Percentiles rank a stretch among this genome's conserved stretches.
Evolutionary conservation across 2,329 filamentous ascomycete genomes (phyloP).

Genomic region (Thelonectria blattea): DNA sequence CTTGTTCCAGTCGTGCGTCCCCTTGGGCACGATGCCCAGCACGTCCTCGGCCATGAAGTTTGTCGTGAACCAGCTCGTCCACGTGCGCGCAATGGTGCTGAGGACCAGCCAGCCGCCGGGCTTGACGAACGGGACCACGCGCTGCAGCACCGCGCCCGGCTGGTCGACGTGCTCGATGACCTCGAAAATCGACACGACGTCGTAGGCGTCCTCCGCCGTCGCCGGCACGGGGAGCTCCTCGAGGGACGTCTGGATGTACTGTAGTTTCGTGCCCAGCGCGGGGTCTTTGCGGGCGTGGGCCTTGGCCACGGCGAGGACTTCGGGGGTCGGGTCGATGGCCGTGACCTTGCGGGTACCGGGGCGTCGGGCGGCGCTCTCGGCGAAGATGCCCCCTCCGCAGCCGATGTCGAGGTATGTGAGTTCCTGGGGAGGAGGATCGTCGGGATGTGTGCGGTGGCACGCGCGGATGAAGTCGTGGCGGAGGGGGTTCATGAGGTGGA

Average conservation of each 20-base stretch:
- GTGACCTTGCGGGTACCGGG: slow-evolving; percentile 68
- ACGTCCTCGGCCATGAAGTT: slow-evolving; percentile 91
- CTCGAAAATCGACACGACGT: slow-evolving; percentile 89
- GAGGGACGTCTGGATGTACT: slow-evolving; percentile 78
- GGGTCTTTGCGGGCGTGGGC: slow-evolving; percentile 80
- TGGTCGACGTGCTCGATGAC: slow-evolving; percentile 91
- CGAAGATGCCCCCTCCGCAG: slow-evolving; percentile 96
- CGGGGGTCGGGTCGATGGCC: slow-evolving; percentile 78
- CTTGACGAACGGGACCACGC: slow-evolving; percentile 75
- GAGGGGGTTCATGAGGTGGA: slow-evolving; percentile 97
- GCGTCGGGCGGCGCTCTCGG: slow-evolving; percentile 80
- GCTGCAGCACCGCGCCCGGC: slow-evolving; percentile 75
- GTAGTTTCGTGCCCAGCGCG: slow-evolving; percentile 65
- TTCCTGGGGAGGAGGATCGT: slow-evolving; percentile 41
- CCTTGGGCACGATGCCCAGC: slow-evolving; percentile 83
- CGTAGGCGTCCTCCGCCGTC: slow-evolving; percentile 59
- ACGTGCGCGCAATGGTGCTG: slow-evolving; percentile 90
- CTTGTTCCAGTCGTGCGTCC: slow-evolving; percentile 96
- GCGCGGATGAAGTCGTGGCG: slow-evolving; percentile 87
- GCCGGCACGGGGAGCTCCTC: slow-evolving; percentile 65
- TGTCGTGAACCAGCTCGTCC: slow-evolving; percentile 89
- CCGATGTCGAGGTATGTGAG: slow-evolving; percentile 87
- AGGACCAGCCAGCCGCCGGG: slow-evolving; percentile 93
- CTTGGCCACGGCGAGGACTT: slow-evolving; percentile 76
- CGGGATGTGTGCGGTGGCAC: slow-evolving; percentile 66